Evolutionary conservation across 2,329 filamentous ascomycete genomes (phyloP), one percentile per base, ranked within the genome.

Genomic region (Cladosporium sp.): DNA sequence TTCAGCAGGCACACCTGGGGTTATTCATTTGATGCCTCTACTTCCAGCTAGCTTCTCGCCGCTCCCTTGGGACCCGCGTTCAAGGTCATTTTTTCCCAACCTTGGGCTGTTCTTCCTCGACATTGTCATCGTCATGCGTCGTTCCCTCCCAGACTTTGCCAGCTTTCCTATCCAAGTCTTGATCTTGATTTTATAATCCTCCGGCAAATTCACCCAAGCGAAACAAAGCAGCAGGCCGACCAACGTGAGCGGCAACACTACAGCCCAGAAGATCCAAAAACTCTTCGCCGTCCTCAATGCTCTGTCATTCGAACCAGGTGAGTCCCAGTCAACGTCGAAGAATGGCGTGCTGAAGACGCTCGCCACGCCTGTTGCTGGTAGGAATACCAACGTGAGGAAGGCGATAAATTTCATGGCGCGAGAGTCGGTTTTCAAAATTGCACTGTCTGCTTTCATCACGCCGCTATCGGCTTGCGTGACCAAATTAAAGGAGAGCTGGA

Each of bases 381-480:
- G 32, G 25, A 68, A 68, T 0, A 68, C 43, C 57, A 68, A 58
- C 0, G 67, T 68, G 18, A 68, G 60, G 5, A 67, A 53, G 0
- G 67, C 67, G 23, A 68, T 68, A n/a, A 65, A 58, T n/a, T 66
- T 66, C 66, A 67, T 67, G 14, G 46, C 58, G 21, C 73, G 69
- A 32, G 71, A 76, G 61, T 79, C 77, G 7, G 69, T 70, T 53
- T 76, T 72, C 70, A 79, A 73, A 3, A 75, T 67, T 6, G 63
- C 59, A 16, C 53, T 66, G 64, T 79, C 78, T 7, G 69, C 70
- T 61, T 76, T 73, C 71, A 79, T 74, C 6, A 76, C 68, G 14
- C 70, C 71, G 54, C 74, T 78, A 69, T 80, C 78, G 30, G 72
- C 71, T 67, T 79, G 77, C 2, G 76, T 78, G 25, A 80, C 77